Conservation (phyloP, 495 filamentous ascomycete genomes). For the Aspergillus ostianus region DNA sequence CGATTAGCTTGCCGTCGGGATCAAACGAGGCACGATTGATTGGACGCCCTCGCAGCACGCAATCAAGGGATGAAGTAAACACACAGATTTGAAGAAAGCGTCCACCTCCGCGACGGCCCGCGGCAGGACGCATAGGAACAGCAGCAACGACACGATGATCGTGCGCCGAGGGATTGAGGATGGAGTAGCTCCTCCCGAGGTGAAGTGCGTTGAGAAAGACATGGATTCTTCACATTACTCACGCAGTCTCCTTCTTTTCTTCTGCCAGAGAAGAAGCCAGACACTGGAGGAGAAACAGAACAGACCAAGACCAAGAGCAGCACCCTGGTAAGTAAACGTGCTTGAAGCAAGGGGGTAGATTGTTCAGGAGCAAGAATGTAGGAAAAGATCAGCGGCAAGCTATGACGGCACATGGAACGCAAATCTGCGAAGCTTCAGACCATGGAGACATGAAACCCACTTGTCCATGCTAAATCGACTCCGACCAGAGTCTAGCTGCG, state of each 20-base stretch:
- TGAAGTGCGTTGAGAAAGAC: slow-evolving; percentile 14
- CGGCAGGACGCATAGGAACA: slow-evolving; percentile 9
- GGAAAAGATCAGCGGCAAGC: neutral
- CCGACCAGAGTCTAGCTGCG: neutral
- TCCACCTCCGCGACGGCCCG: slow-evolving; percentile 15
- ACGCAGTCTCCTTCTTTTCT: slow-evolving; percentile 4
- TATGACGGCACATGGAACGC: neutral
- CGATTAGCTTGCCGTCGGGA: slow-evolving; percentile 7
- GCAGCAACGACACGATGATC: slow-evolving; percentile 7
- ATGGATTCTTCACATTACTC: slow-evolving; percentile 25
- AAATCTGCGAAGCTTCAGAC: neutral
- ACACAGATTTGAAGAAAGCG: slow-evolving; percentile 20
- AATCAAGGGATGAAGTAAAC: neutral
- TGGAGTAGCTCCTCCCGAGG: slow-evolving; percentile 14
- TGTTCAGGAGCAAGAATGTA: neutral
- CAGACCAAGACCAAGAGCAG: neutral
- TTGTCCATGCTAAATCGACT: neutral
- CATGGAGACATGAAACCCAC: neutral
- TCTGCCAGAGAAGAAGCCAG: slow-evolving; percentile 4
- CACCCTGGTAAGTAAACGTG: neutral
- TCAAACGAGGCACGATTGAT: neutral
- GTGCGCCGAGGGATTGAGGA: slow-evolving; percentile 5
- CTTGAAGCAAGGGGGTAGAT: neutral
- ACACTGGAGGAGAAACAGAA: slow-evolving; percentile 4
- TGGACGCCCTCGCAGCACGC: neutral